A percentile compares a stretch with the other conserved stretches of the same genome.
Conservation (phyloP, 768 basidiomycete species). For the Tulasnella sp. region DNA sequence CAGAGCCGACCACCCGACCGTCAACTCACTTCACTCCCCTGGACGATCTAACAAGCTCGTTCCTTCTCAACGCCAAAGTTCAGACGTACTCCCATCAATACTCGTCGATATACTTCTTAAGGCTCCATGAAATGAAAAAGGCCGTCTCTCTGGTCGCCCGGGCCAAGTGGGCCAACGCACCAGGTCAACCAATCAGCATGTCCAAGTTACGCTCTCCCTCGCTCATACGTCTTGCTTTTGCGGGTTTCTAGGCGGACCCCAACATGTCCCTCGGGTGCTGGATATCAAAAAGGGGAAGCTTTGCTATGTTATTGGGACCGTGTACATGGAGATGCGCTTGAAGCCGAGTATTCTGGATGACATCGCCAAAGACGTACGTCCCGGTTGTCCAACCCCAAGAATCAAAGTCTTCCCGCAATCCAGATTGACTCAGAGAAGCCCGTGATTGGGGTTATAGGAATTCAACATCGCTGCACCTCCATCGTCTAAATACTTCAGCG, state of each 20-base stretch:
- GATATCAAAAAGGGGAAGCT: slow-evolving; percentile 81
- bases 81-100: slow-evolving; percentile 64
- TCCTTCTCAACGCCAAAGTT: slow-evolving; percentile 44
- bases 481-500: slow-evolving; percentile 66
- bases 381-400: neutral
- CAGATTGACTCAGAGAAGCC: neutral
- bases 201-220: neutral
- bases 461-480: slow-evolving; percentile 83
- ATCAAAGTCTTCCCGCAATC: neutral
- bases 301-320: slow-evolving; percentile 90
- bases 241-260: slow-evolving; percentile 54
- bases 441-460: slow-evolving; percentile 51
- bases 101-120: slow-evolving; percentile 65
- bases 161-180: slow-evolving; percentile 48
- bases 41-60: slow-evolving; percentile 33
- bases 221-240: neutral
- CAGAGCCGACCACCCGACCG: slow-evolving; percentile 4
- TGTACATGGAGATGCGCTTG: slow-evolving; percentile 98
- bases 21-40: slow-evolving; percentile 14
- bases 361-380: slow-evolving; percentile 81
- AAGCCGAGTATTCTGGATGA: slow-evolving; percentile 98
- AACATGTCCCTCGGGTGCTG: slow-evolving; percentile 72
- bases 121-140: slow-evolving; percentile 49
- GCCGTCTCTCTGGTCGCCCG: slow-evolving; percentile 49
- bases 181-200: slow-evolving; percentile 35